Evolutionary conservation across 2,329 filamentous ascomycete genomes (phyloP).

Genomic region (Penicillium hordei): DNA sequence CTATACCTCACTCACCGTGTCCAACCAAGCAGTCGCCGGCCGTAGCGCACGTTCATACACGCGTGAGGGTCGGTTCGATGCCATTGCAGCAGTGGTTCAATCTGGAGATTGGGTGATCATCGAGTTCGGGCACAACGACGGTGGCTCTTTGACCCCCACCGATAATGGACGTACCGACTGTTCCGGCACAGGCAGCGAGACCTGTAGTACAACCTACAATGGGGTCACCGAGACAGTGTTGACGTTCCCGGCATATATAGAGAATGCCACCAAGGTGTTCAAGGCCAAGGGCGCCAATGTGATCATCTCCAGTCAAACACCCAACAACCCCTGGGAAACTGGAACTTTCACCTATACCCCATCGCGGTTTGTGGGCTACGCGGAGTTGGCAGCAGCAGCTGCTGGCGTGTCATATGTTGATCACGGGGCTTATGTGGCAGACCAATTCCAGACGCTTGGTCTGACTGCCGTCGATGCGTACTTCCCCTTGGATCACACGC

Average conservation of each 20-base stretch:
- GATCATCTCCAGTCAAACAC: constrained; percentile 59
- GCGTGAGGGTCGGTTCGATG: constrained; percentile 63
- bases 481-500: constrained; percentile 63
- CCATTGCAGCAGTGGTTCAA: constrained; percentile 54
- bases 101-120: constrained; percentile 67
- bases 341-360: constrained; percentile 52
- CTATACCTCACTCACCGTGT: constrained; percentile 49
- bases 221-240: constrained; percentile 56
- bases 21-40: constrained; percentile 66
- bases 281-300: constrained; percentile 60
- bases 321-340: constrained; percentile 63
- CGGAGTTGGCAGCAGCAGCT: constrained; percentile 47
- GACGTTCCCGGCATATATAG: constrained; percentile 62
- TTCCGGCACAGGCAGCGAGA: constrained; percentile 53
- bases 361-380: constrained; percentile 59
- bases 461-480: constrained; percentile 51
- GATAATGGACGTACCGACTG: constrained; percentile 66
- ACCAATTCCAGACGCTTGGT: constrained; percentile 54
- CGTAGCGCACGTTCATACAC: constrained; percentile 66
- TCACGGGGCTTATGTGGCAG: constrained; percentile 59
- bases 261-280: constrained; percentile 56
- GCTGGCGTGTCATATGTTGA: constrained; percentile 57
- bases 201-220: constrained; percentile 55
- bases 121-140: constrained; percentile 73
- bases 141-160: constrained; percentile 53